Evolutionary conservation across 2,329 filamentous ascomycete species (phyloP).

Genomic region (Fusarium luffae): DNA sequence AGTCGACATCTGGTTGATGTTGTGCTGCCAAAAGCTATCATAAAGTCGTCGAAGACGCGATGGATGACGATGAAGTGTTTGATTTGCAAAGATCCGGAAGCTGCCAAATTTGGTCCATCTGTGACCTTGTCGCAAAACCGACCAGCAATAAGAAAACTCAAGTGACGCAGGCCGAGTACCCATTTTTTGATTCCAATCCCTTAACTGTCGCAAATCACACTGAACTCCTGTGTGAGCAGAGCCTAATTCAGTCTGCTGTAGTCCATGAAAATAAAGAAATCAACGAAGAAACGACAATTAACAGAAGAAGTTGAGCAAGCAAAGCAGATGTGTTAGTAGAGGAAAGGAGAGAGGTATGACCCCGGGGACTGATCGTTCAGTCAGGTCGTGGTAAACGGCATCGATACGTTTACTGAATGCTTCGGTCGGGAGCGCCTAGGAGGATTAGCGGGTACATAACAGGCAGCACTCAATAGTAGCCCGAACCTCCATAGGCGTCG

Average conservation of each 20-base stretch:
- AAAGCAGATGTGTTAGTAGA: constrained; percentile 44
- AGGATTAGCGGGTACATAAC: constrained; percentile 45
- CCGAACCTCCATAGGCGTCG: constrained; percentile 58
- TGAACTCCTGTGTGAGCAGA: constrained; percentile 52
- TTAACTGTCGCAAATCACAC: constrained; percentile 52
- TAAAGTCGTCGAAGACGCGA: constrained; percentile 52
- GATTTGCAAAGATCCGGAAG: constrained; percentile 55
- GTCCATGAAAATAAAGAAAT: constrained; percentile 47
- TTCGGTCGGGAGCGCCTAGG: constrained; percentile 48
- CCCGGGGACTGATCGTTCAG: constrained; percentile 33
- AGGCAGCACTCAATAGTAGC: constrained; percentile 35
- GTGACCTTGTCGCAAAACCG: constrained; percentile 53
- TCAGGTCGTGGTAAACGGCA: constrained; percentile 23
- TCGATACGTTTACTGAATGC: constrained; percentile 39
- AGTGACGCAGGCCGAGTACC: constrained; percentile 51
- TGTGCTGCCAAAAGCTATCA: constrained; percentile 53
- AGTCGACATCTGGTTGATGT: constrained; percentile 50
- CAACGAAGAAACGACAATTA: constrained; percentile 39
- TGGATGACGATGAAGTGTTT: constrained; percentile 54
- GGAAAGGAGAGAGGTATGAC: constrained; percentile 44
- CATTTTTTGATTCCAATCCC: constrained; percentile 51
- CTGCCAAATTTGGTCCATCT: constrained; percentile 54
- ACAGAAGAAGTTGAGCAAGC: constrained; percentile 45
- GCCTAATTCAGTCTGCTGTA: constrained; percentile 47
- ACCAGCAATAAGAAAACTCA: constrained; percentile 52